Evolutionary conservation across 1,284 basidiomycete species (phyloP).

Genomic region (Cutaneotrichosporon sp.): DNA sequence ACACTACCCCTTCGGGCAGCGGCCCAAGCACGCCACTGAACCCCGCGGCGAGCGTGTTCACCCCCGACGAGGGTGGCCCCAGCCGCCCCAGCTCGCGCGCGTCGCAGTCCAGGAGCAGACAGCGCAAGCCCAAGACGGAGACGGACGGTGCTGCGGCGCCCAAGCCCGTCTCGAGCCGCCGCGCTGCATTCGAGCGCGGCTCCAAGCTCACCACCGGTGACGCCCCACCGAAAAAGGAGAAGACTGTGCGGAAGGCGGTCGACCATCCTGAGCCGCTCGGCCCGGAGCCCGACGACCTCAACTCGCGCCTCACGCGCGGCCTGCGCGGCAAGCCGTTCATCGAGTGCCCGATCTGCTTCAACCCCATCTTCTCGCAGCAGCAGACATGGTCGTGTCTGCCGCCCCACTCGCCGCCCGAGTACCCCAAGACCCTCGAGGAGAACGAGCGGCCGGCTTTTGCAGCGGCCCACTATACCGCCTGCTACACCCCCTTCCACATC

Average conservation of each 20-base stretch:
- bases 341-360: slow-evolving; percentile 55
- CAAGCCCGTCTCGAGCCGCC: slow-evolving; percentile 24
- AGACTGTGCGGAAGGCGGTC: slow-evolving; percentile 24
- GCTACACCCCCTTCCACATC: slow-evolving; percentile 54
- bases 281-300: slow-evolving; percentile 48
- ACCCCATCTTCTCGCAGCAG: slow-evolving; percentile 47
- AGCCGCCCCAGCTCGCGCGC: slow-evolving; percentile 4
- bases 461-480: slow-evolving; percentile 57
- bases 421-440: slow-evolving; percentile 22
- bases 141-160: slow-evolving; percentile 7
- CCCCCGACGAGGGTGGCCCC: slow-evolving; percentile 9
- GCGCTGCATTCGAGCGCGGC: slow-evolving; percentile 43
- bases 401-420: slow-evolving; percentile 22
- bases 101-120: slow-evolving; percentile 3
- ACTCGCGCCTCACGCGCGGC: slow-evolving; percentile 46
- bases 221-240: slow-evolving; percentile 13
- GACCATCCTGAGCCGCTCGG: slow-evolving; percentile 12
- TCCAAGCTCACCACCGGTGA: slow-evolving; percentile 22
- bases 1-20: background rate
- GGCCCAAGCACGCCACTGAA: slow-evolving; percentile 16
- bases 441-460: slow-evolving; percentile 61
- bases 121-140: slow-evolving; percentile 11
- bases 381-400: slow-evolving; percentile 53
- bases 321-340: slow-evolving; percentile 44
- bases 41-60: slow-evolving; percentile 14